These are phyloP conservation scores for Fusarium chlamydosporum DNA, from an alignment of 2,329 filamentous ascomycete genomes.

Conservation along the genomic window DNA sequence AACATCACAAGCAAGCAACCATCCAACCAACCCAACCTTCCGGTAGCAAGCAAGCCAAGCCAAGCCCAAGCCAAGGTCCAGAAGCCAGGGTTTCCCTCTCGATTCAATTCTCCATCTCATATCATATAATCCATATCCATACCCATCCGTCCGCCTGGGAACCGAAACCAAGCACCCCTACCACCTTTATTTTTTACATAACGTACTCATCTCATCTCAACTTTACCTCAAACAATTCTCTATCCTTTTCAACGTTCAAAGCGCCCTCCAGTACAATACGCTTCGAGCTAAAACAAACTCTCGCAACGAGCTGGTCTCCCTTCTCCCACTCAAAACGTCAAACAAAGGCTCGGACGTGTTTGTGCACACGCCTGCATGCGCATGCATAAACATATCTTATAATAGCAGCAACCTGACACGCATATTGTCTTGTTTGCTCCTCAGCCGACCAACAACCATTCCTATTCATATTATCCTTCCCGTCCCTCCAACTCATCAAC, in stretches of 20 bases:
- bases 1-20: conserved; percentile 7
- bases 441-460: conserved; percentile 21
- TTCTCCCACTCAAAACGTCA: conserved; percentile 10
- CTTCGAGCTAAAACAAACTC: conserved; percentile 6
- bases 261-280: not conserved
- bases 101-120: conserved; percentile 22
- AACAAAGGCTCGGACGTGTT: conserved; percentile 33
- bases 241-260: conserved; percentile 1
- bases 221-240: conserved; percentile 5
- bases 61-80: not conserved
- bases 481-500: conserved; percentile 25
- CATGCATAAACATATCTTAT: conserved; percentile 31
- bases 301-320: conserved; percentile 41
- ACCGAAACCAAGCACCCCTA: conserved; percentile 15
- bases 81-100: conserved; percentile 29
- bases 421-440: conserved; percentile 38
- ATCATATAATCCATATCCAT: conserved; percentile 20
- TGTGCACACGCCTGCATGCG: conserved; percentile 30
- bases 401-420: conserved; percentile 42
- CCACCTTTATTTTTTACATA: conserved; percentile 18
- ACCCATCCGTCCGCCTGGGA: conserved; percentile 36
- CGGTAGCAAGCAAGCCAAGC: conserved; percentile 16
- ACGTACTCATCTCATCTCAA: conserved; percentile 6
- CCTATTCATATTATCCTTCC: conserved; percentile 11
- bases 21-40: conserved; percentile 5